Evolutionary conservation across 208 protist species (phyloP).

Genomic region (Crithidia thermophila): DNA sequence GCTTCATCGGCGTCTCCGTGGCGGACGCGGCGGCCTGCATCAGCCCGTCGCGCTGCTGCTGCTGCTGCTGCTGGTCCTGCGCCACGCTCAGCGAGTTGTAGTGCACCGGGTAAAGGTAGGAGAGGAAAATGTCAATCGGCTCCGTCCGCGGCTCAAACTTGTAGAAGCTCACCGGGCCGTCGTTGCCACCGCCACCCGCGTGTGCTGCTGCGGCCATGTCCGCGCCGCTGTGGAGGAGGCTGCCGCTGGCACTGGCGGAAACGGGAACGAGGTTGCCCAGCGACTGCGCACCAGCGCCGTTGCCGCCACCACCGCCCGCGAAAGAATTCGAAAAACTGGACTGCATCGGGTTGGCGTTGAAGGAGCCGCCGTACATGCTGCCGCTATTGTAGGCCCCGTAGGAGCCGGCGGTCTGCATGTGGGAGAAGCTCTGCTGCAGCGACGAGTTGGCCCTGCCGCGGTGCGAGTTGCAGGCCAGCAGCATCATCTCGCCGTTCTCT

Average conservation of each 20-base stretch:
- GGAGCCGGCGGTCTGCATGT: slow-evolving; percentile 9
- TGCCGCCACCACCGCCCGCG: background rate
- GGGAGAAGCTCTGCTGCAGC: slow-evolving; percentile 25
- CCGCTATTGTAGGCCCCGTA: background rate
- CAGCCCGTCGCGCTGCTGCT: background rate
- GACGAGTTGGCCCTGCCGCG: background rate
- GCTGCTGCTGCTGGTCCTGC: background rate
- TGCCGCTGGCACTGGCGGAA: background rate
- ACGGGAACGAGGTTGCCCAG: slow-evolving; percentile 15
- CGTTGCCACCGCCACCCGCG: background rate
- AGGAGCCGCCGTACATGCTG: slow-evolving; percentile 7
- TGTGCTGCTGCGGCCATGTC: background rate
- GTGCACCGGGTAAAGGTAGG: slow-evolving; percentile 88
- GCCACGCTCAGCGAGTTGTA: slow-evolving; percentile 77
- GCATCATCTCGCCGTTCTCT: slow-evolving; percentile 22
- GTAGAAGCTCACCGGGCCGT: slow-evolving; percentile 33
- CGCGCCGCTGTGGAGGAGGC: background rate
- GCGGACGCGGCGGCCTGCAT: background rate
- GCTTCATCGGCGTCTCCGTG: background rate
- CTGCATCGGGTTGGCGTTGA: slow-evolving; percentile 4
- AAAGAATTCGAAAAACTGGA: slow-evolving; percentile 2
- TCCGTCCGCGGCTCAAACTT: slow-evolving; percentile 69
- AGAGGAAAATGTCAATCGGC: slow-evolving; percentile 88
- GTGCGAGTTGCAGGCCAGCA: slow-evolving; percentile 21
- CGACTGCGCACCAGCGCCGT: slow-evolving; percentile 2